These are phyloP conservation scores for Paramyrothecium sp. DNA, from an alignment of 2,329 filamentous ascomycete genomes.

Conservation along the genomic window DNA sequence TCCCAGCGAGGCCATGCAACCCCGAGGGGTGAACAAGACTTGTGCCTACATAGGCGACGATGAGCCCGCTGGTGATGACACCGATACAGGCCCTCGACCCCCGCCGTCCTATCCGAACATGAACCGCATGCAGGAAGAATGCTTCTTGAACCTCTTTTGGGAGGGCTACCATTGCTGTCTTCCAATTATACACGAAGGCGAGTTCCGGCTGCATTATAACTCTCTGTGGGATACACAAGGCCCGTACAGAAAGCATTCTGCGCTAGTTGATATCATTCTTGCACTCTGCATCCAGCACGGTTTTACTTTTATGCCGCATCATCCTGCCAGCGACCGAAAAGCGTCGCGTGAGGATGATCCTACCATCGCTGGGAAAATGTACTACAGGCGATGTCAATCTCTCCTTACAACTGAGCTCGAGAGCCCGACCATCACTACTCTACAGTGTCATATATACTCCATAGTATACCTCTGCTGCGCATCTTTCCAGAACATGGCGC, in stretches of 20 bases:
- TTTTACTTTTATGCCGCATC: constrained; percentile 22
- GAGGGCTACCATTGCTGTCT: constrained; percentile 36
- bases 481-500: constrained; percentile 46
- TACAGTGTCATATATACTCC: constrained; percentile 48
- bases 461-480: constrained; percentile 44
- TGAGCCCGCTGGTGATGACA: constrained; percentile 4
- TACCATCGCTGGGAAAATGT: constrained; percentile 41
- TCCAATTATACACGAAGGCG: constrained; percentile 38
- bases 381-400: constrained; percentile 44
- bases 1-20: constrained; percentile 10
- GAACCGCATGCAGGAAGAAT: constrained; percentile 41
- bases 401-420: constrained; percentile 43
- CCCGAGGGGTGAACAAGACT: no score
- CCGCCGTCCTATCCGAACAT: no score
- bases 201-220: constrained; percentile 40
- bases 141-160: constrained; percentile 45
- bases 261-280: constrained; percentile 52
- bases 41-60: constrained; percentile 12
- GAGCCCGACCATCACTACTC: constrained; percentile 42
- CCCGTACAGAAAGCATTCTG: constrained; percentile 37
- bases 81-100: no score
- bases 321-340: background rate
- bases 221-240: constrained; percentile 30
- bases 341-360: constrained; percentile 25
- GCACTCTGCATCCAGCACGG: constrained; percentile 50